phyloP scores from a whole-genome alignment of 108 stramenopile species.

The Pseudonitzschia delicatissima region DNA sequence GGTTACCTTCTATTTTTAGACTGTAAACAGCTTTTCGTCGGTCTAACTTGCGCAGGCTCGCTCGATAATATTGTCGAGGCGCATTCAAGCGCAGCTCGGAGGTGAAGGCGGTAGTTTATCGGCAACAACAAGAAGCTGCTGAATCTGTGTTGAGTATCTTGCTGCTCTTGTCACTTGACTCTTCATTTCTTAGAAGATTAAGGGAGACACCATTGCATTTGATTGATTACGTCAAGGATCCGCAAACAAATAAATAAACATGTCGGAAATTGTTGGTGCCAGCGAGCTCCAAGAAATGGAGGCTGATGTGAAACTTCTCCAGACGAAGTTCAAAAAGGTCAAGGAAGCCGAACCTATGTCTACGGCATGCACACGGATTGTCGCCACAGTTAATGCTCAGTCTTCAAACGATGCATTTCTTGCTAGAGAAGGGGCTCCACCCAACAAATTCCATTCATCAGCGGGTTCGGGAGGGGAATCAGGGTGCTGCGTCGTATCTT shows the following conservation, averaged over 20 bases:
- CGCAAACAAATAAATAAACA: slow-evolving; percentile 4
- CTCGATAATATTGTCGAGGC: too few relatives aligned
- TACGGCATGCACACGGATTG: slow-evolving; percentile 31
- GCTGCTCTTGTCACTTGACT: too few relatives aligned
- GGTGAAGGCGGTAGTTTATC: too few relatives aligned
- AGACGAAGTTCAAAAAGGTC: slow-evolving; percentile 28
- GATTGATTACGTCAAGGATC: too few relatives aligned
- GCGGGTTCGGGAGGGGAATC: slow-evolving; percentile 28
- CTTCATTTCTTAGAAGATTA: too few relatives aligned
- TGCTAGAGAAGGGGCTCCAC: slow-evolving; percentile 35
- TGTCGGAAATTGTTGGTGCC: slow-evolving; percentile 39
- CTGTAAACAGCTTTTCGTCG: too few relatives aligned
- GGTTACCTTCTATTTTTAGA: too few relatives aligned
- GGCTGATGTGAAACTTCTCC: slow-evolving; percentile 29
- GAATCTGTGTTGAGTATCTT: too few relatives aligned
- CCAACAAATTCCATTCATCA: slow-evolving; percentile 44
- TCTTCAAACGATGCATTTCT: slow-evolving; percentile 46
- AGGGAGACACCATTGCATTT: too few relatives aligned
- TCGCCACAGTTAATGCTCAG: slow-evolving; percentile 20
- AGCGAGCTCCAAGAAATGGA: slow-evolving; percentile 47
- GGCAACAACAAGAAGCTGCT: too few relatives aligned
- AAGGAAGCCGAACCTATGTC: slow-evolving; percentile 42
- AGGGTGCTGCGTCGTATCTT: slow-evolving; percentile 49
- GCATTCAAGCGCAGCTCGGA: too few relatives aligned
- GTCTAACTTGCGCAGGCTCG: too few relatives aligned